A percentile compares a stretch with the other conserved stretches of the same genome.
Conservation (phyloP, 164 flowering plant genomes). For the Nelumbo lutea region DNA sequence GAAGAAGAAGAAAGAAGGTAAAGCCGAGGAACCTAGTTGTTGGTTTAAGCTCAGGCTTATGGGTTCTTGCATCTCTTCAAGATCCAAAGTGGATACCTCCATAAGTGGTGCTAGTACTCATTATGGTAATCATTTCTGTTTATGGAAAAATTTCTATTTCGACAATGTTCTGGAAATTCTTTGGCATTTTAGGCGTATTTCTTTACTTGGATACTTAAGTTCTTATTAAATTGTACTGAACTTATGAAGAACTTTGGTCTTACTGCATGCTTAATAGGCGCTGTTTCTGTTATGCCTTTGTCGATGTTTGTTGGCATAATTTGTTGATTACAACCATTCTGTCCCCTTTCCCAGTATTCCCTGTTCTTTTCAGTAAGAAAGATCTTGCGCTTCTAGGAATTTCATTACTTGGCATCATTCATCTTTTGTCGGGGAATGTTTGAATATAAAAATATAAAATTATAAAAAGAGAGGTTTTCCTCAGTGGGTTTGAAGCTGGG, state of each 20-base stretch:
- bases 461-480: no score
- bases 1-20: constrained; percentile 37
- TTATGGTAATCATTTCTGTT: constrained; percentile 39
- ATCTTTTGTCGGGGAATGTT: no score
- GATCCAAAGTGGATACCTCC: constrained; percentile 79
- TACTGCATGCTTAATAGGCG: constrained; percentile 1
- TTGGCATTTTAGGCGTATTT: not conserved
- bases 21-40: constrained; percentile 42
- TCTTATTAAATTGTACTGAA: not conserved
- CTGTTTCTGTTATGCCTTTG: not conserved
- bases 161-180: not conserved
- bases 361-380: not conserved
- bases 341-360: not conserved
- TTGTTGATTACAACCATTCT: constrained; percentile 6
- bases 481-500: not conserved
- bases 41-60: constrained; percentile 50
- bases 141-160: not conserved
- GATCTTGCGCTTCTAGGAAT: not conserved
- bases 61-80: constrained; percentile 50
- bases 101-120: constrained; percentile 45
- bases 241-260: not conserved
- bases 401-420: not conserved
- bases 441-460: no score
- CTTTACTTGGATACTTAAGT: constrained; percentile 1
- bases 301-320: constrained; percentile 3